A percentile compares a stretch with the other conserved stretches of the same genome.
Evolutionary conservation across 2,329 filamentous ascomycete genomes (phyloP).

Genomic region (Endoconidiophora polonica): DNA sequence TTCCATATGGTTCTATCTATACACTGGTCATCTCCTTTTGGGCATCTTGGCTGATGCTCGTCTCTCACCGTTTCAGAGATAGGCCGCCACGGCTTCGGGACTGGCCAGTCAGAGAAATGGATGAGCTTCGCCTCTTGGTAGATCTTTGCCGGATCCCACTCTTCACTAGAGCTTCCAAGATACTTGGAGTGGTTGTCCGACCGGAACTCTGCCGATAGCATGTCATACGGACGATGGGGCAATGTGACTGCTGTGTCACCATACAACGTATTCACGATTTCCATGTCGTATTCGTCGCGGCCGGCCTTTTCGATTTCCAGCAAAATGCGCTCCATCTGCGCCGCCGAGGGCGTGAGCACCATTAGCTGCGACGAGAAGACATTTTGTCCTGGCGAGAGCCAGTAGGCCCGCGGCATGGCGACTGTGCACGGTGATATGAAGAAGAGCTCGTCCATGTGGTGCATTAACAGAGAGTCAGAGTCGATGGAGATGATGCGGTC

Average conservation of each 20-base stretch:
- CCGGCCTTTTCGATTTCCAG: conserved; percentile 15
- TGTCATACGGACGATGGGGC: conserved; percentile 44
- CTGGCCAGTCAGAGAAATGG: conserved; percentile 17
- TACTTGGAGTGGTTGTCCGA: conserved; percentile 29
- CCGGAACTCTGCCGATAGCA: conserved; percentile 46
- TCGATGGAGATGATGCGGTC: conserved; percentile 31
- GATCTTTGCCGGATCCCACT: conserved; percentile 37
- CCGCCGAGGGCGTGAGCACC: conserved; percentile 39
- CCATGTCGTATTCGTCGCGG: conserved; percentile 44
- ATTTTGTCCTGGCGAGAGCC: conserved; percentile 36
- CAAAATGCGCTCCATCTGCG: conserved; percentile 27
- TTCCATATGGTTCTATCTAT: conserved; percentile 15
- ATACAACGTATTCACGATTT: conserved; percentile 47
- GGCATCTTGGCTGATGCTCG: conserved; percentile 13
- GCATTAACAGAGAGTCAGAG: conserved; percentile 43
- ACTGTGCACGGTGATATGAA: conserved; percentile 40
- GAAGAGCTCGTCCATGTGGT: conserved; percentile 52
- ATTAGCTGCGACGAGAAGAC: conserved; percentile 46
- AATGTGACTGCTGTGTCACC: conserved; percentile 40
- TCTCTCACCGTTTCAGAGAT: conserved; percentile 6
- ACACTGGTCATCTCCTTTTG: conserved; percentile 31
- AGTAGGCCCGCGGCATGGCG: conserved; percentile 56
- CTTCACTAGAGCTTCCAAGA: conserved; percentile 24
- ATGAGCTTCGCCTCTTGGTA: conserved; percentile 46
- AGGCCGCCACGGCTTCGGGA: conserved; percentile 37